Conservation (phyloP, 352 stramenopile species). For the Globisporangium spinosum region DNA sequence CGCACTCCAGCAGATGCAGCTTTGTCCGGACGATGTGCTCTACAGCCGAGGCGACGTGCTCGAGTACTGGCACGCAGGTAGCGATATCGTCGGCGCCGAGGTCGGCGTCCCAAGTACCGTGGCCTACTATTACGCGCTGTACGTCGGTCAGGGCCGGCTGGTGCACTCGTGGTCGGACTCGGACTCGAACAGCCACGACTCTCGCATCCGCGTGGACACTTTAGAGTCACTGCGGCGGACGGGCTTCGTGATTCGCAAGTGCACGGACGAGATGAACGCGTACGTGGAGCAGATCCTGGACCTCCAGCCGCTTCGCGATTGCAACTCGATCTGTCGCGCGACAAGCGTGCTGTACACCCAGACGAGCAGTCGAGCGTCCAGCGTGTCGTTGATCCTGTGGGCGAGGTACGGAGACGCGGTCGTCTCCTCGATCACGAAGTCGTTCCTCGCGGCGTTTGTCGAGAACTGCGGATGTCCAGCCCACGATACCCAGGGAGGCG, state of each 20-base stretch:
- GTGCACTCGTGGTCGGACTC: constrained; percentile 4
- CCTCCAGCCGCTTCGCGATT: not conserved
- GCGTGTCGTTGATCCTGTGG: constrained; percentile 1
- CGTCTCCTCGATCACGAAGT: not conserved
- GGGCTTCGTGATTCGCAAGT: constrained; percentile 1
- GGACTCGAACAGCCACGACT: not conserved
- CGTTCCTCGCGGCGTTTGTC: not conserved
- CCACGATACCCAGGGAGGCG: not conserved
- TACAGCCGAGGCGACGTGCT: not conserved
- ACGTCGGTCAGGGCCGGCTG: not conserved
- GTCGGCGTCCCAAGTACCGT: not conserved
- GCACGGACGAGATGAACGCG: constrained; percentile 1
- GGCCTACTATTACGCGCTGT: constrained; percentile 3
- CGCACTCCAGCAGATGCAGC: not conserved
- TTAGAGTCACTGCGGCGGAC: not conserved
- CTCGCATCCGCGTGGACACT: not conserved
- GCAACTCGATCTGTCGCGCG: constrained; percentile 1
- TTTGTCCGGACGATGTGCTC: not conserved
- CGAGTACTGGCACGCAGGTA: constrained; percentile 1
- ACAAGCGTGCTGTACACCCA: not conserved
- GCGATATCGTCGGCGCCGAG: not conserved
- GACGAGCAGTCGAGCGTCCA: not conserved
- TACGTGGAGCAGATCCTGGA: constrained; percentile 4
- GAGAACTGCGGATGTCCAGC: not conserved
- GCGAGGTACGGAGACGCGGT: not conserved